Evolutionary conservation across 108 stramenopile species (phyloP), one percentile per base, ranked within the genome.

Genomic region (Nitzschia palea): DNA sequence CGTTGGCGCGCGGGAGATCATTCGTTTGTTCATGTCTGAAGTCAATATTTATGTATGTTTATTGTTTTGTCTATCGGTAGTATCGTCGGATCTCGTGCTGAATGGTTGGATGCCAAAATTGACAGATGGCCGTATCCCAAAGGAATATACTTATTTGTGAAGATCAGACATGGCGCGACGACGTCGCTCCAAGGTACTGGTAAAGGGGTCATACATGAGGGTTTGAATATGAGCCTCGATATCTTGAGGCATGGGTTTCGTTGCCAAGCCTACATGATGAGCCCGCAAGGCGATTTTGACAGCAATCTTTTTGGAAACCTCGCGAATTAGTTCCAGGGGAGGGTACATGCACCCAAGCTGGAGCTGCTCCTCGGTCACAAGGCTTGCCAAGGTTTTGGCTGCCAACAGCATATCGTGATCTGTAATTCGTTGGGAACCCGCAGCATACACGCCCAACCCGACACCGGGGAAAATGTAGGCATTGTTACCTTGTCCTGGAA

Each of bases 401-500:
- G 62, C 42, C 9, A 62, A 28, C 20, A 28, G 29, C 62, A 62
- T 62, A 45, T 45, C 40, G 22, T 62, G 44, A 27, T 62, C 31
- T 5, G 62, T 62, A 45, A 62, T 62, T 17, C 62, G 42, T 4
- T 1, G 44, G 2, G 62, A 62, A 6, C 62, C 5, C n/a, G 62
- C 62, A 4, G 62, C 62, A 34, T 44, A 45, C n/a, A 22, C 23
- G 22, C 62, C 62, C 14, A 62, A 26, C n/a, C 62, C 62, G 45
- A 62, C 40, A 30, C 62, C 62, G 17, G 62, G 62, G 43, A 62
- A 62, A 44, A 62, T 62, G 68, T 62, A 82, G 70, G 18, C 86
- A 57, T 93, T 94, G 74, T 95, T 95, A 68, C 91, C 88, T 67
- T 95, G 94, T 15, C 85, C 84, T n/a, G 93, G 85, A 28, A 75